phyloP scores from a whole-genome alignment of 1,284 basidiomycete species.

The Fomitopsis palustris region DNA sequence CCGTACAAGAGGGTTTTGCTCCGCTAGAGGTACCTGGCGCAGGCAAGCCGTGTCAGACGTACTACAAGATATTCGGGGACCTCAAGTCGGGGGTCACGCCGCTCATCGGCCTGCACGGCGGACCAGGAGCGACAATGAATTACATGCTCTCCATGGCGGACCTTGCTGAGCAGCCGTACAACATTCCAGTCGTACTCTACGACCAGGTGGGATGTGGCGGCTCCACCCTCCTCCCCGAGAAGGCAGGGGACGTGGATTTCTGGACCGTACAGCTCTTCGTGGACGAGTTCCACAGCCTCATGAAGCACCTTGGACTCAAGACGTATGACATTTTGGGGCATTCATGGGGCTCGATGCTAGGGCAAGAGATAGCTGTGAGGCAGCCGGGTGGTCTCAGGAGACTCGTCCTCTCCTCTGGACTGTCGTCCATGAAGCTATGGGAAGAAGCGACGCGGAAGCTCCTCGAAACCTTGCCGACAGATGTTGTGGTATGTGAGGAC shows the following conservation, averaged over 20 bases:
- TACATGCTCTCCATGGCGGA: conserved; percentile 39
- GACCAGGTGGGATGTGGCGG: conserved; percentile 47
- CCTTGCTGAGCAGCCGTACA: conserved; percentile 19
- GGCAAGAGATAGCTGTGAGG: conserved; percentile 25
- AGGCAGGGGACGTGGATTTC: conserved; percentile 30
- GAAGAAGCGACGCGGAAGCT: conserved; percentile 28
- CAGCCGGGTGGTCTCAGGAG: conserved; percentile 37
- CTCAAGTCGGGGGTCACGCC: conserved; percentile 28
- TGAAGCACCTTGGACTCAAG: conserved; percentile 34
- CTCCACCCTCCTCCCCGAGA: conserved; percentile 40
- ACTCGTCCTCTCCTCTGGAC: conserved; percentile 35
- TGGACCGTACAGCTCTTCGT: conserved; percentile 48
- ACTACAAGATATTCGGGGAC: conserved; percentile 28
- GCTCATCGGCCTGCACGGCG: conserved; percentile 39
- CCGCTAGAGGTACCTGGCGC: conserved; percentile 17
- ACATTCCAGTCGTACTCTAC: conserved; percentile 44
- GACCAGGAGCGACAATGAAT: conserved; percentile 40
- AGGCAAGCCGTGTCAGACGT: conserved; percentile 23
- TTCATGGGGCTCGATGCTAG: conserved; percentile 54
- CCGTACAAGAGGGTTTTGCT: not conserved
- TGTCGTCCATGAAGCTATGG: conserved; percentile 30
- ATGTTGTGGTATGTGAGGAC: conserved; percentile 28
- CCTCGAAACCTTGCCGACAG: conserved; percentile 34
- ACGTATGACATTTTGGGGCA: conserved; percentile 44
- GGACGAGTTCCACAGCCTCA: conserved; percentile 44